Base-by-base conservation (phyloP, 2,329 filamentous ascomycete genomes). In the Colletotrichum sp. region DNA sequence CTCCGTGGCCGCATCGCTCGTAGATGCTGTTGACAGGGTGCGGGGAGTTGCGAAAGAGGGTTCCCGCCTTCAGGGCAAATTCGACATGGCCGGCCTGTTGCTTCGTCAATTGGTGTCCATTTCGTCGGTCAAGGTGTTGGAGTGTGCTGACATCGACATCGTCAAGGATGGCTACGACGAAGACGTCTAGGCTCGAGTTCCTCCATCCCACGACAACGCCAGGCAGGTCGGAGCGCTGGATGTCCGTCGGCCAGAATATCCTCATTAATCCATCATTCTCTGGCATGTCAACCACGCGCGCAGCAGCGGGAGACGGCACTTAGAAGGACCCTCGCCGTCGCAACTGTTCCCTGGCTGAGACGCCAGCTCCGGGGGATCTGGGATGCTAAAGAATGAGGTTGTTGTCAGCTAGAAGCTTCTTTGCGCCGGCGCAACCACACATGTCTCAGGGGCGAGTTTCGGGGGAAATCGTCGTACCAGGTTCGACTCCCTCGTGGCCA, bases 211-310 rank as follows among this genome's bases (percentile, higher is more conserved):
- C 94, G 78, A 99, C 92, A 76, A 98, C 94, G 60, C 96, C 97
- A 57, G 95, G 92, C 73, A 91, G 89, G 79, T 92, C 91, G 71
- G 93, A 94, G 84, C 89, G 90, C 71, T 91, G 90, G 82, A 95
- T 92, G 86, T 98, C 96, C 82, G 94, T 94, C 81, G 97, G 98
- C 97, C 97, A 99, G 88, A 99, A 99, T 88, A 99, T 93, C 89
- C 97, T 95, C 93, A 99, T 95, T 88, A 99, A 90, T 82, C 95
- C 96, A 95, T 97, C 92, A 89, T 92, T 89, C 87, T 92, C 91
- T 88, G 91, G 88, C 92, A 93, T 93, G 89, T 89, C 90, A 86
- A 83, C 82, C 78, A 80, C 77, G 78, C 77, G 78, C 80, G 80
- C 79, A 78, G 81, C 79, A 80, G 71, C 67, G 70, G 71, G 68